Conservation (phyloP, 345 rosid genomes). For the Euclidium syriacum region DNA sequence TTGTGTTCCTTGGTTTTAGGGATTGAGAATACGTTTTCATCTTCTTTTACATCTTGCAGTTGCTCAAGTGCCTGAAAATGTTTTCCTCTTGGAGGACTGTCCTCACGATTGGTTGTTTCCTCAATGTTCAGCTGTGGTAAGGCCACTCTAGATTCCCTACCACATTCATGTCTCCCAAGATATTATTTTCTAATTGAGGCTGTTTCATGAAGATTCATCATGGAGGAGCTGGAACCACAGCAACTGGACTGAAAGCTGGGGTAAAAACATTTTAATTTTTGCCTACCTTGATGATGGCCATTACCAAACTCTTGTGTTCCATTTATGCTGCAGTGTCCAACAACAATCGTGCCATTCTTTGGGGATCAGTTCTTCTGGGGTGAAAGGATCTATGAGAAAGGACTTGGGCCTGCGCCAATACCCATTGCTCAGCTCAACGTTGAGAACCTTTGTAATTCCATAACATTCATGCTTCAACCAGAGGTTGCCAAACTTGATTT, state of each 20-base stretch:
- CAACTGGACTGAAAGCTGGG: conserved; percentile 94
- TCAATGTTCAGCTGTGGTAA: conserved; percentile 95
- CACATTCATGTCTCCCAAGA: background rate
- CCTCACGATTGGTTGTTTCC: conserved; percentile 99
- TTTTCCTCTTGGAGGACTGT: conserved; percentile 83
- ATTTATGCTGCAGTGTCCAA: conserved; percentile 70
- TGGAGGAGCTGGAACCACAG: conserved; percentile 99
- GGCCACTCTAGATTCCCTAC: conserved; percentile 3
- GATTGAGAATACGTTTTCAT: background rate
- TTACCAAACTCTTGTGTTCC: background rate
- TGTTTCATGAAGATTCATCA: conserved; percentile 73
- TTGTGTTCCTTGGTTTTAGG: background rate
- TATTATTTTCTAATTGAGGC: background rate
- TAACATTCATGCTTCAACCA: conserved; percentile 83
- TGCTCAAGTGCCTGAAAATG: conserved; percentile 55
- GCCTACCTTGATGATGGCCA: background rate
- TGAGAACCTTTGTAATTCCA: conserved; percentile 74
- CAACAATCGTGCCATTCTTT: conserved; percentile 91
- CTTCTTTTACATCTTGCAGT: conserved; percentile 43
- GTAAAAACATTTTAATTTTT: conserved; percentile 34
- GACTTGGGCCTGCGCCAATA: conserved; percentile 82
- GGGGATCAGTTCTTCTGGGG: conserved; percentile 99
- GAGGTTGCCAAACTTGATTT: conserved; percentile 48
- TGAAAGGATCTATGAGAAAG: conserved; percentile 61
- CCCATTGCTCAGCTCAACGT: conserved; percentile 70